Conservation (phyloP, 2,329 filamentous ascomycete species). For the Tolypocladium pustulatum region DNA sequence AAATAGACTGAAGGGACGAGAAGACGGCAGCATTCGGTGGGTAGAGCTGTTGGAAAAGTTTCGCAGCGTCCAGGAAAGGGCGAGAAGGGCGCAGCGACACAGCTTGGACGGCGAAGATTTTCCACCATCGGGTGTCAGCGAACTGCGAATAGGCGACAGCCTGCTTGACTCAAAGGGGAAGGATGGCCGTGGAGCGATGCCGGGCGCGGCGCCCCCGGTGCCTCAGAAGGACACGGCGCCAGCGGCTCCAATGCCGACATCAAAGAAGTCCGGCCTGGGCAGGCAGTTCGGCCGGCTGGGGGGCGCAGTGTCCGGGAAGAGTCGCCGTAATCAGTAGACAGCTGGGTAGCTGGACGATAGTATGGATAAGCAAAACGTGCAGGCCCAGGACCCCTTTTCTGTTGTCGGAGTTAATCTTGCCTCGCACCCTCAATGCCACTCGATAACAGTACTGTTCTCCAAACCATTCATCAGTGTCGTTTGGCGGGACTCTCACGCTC, state of each 20-base stretch:
- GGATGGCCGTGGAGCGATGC: slow-evolving; percentile 22
- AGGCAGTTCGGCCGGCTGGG: slow-evolving; percentile 60
- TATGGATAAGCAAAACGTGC: neutral
- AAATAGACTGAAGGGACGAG: slow-evolving; percentile 69
- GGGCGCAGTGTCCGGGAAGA: slow-evolving; percentile 58
- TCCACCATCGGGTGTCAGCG: slow-evolving; percentile 30
- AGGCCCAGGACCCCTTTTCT: neutral
- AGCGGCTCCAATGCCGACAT: slow-evolving; percentile 29
- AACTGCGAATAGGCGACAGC: slow-evolving; percentile 30
- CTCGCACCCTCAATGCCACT: neutral
- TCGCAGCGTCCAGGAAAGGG: slow-evolving; percentile 77
- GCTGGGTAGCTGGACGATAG: neutral
- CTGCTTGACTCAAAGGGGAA: slow-evolving; percentile 28
- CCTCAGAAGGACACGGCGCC: slow-evolving; percentile 39
- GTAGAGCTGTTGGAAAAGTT: slow-evolving; percentile 91
- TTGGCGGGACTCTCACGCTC: slow-evolving; percentile 47
- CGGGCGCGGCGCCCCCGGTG: slow-evolving; percentile 25
- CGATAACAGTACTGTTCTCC: neutral
- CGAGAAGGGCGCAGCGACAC: slow-evolving; percentile 58
- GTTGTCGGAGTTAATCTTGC: neutral
- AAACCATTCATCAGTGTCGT: slow-evolving; percentile 11
- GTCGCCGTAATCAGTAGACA: slow-evolving; percentile 32
- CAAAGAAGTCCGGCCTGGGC: slow-evolving; percentile 54
- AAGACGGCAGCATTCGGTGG: slow-evolving; percentile 83
- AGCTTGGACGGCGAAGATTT: slow-evolving; percentile 40